Percentiles rank a stretch among this genome's conserved stretches.
phyloP scores from a whole-genome alignment of 495 filamentous ascomycete genomes.

The Aspergillus sclerotioniger region DNA sequence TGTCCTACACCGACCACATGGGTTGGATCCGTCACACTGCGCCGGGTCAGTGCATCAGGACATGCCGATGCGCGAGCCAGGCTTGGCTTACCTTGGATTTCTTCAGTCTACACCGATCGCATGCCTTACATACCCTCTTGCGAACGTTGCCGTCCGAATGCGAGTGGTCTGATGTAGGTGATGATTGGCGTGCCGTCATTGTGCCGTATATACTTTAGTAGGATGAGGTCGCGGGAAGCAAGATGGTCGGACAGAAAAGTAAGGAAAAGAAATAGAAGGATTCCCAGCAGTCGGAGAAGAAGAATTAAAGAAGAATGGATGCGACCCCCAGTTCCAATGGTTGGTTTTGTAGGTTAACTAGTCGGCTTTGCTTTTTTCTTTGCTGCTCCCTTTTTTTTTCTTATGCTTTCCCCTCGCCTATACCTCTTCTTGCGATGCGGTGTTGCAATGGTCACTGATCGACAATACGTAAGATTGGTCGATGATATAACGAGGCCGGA shows the following conservation, averaged over 20 bases:
- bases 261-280: background rate
- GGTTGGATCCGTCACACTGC: constrained; percentile 60
- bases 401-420: constrained; percentile 8
- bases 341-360: constrained; percentile 16
- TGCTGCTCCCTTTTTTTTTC: constrained; percentile 11
- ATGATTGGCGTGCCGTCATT: constrained; percentile 49
- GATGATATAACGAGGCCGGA: constrained; percentile 22
- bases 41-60: constrained; percentile 25
- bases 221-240: background rate
- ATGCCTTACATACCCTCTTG: constrained; percentile 63
- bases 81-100: constrained; percentile 58
- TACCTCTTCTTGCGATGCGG: constrained; percentile 1
- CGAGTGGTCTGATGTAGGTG: constrained; percentile 43
- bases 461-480: constrained; percentile 15
- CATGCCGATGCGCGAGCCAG: constrained; percentile 18
- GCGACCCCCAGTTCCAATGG: constrained; percentile 1
- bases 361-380: constrained; percentile 12
- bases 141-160: constrained; percentile 47
- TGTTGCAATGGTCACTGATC: constrained; percentile 12
- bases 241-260: too few relatives aligned
- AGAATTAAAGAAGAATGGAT: constrained; percentile 4
- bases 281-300: background rate
- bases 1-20: constrained; percentile 57
- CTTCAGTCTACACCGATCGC: constrained; percentile 62
- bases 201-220: constrained; percentile 12